phyloP scores from a whole-genome alignment of 1,139 yeast species.

The Saccharomyces pastorianus region DNA sequence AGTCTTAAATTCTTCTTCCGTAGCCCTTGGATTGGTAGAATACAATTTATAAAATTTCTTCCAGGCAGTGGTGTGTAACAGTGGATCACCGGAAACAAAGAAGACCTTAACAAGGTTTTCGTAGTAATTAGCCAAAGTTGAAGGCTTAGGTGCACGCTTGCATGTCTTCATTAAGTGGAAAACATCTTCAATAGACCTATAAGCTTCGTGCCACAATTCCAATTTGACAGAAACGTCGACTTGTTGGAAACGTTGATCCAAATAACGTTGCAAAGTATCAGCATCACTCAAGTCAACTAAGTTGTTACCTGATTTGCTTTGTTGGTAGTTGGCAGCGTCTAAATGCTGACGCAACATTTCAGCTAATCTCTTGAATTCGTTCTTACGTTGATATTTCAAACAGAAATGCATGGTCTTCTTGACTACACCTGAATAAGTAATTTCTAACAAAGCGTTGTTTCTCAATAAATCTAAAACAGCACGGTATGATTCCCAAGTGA shows the following conservation, averaged over 20 bases:
- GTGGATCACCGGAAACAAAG: conserved; percentile 77
- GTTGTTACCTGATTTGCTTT: conserved; percentile 36
- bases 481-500: conserved; percentile 94
- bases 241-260: conserved; percentile 90
- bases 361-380: conserved; percentile 90
- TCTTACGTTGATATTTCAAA: conserved; percentile 75
- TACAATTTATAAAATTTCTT: conserved; percentile 79
- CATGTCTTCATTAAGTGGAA: conserved; percentile 81
- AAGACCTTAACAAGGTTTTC: conserved; percentile 91
- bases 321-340: conserved; percentile 61
- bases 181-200: conserved; percentile 93
- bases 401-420: conserved; percentile 88
- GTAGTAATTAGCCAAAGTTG: conserved; percentile 88
- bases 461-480: conserved; percentile 83
- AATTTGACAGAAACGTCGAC: conserved; percentile 84
- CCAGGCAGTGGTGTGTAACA: conserved; percentile 97
- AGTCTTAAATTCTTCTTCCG: conserved; percentile 67
- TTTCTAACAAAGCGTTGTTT: conserved; percentile 85
- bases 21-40: conserved; percentile 77
- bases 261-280: conserved; percentile 86
- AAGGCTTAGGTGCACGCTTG: conserved; percentile 84
- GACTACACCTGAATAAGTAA: conserved; percentile 76
- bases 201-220: conserved; percentile 98
- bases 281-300: conserved; percentile 75
- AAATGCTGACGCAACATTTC: conserved; percentile 88